Base-by-base conservation (phyloP, 805 yeast genomes). In the Kuraishia molischiana region DNA sequence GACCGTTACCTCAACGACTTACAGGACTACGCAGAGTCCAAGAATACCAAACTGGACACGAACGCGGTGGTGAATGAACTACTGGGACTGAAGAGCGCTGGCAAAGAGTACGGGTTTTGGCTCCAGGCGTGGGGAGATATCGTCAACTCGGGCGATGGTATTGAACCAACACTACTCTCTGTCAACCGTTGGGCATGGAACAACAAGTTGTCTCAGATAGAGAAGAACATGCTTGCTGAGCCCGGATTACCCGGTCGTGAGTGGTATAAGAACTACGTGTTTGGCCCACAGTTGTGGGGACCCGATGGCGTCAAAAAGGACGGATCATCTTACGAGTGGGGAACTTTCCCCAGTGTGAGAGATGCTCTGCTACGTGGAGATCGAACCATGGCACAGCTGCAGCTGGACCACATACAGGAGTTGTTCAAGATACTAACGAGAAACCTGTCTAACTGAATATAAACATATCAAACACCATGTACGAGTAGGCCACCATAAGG, bases 171-270 rank as follows among this genome's bases (percentile, higher is more conserved):
- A 2, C 53, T 81, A 39, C 60, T 85, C 29, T 70, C 89, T 0
- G 76, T 79, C 34, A 77, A 74, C 44, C 66, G 97, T 49, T 74
- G 85, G 80, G 75, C 74, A 40, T 83, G 92, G 85, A 89, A 89
- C 56, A 68, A 75, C n/a, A 74, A 75, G 42, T 57, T 85, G 48
- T 56, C 73, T 3, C 54, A 59, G 13, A 64, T 84, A 40, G 80
- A 78, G 44, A 71, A 70, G 44, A 54, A 64, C 15, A 70, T 84
- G 44, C 50, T 79, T 8, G 52, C 62, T 5, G 52, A 62, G 2
- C 61, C 58, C 5, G 74, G 74, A 1, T 47, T 72, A 1, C 64
- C 65, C 3, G 51, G 59, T 4, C 66, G 95, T 26, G 64, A 74
- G 13, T 87, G 89, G 64, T 82, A 74, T 51, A 66, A 69, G 48